phyloP scores from a whole-genome alignment of 768 basidiomycete species.

The Boletellus ananas region DNA sequence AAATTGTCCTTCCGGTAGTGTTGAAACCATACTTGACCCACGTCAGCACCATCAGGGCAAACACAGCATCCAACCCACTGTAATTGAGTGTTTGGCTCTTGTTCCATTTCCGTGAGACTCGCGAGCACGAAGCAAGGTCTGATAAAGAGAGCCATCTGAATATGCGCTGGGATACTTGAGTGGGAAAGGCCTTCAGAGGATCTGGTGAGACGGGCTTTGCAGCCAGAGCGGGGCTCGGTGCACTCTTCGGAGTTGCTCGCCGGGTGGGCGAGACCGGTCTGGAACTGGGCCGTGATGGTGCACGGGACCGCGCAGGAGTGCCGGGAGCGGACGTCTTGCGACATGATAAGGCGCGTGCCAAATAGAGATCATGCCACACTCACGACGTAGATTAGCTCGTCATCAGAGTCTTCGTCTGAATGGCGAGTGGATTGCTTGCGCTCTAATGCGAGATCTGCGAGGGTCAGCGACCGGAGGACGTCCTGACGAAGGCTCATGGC shows the following conservation, averaged over 20 bases:
- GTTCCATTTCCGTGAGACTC: slow-evolving; percentile 84
- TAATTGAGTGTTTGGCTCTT: slow-evolving; percentile 91
- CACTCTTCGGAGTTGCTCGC: slow-evolving; percentile 15
- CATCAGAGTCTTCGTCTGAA: slow-evolving; percentile 51
- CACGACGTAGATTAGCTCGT: slow-evolving; percentile 72
- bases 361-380: slow-evolving; percentile 25
- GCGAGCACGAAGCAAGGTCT: slow-evolving; percentile 72
- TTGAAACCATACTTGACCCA: slow-evolving; percentile 82
- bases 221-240: slow-evolving; percentile 27
- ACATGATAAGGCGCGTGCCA: slow-evolving; percentile 8
- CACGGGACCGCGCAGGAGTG: slow-evolving; percentile 62
- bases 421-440: slow-evolving; percentile 20
- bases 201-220: slow-evolving; percentile 37
- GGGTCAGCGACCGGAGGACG: slow-evolving; percentile 55
- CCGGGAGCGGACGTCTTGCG: slow-evolving; percentile 62
- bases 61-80: slow-evolving; percentile 41
- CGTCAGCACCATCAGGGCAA: slow-evolving; percentile 2
- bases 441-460: slow-evolving; percentile 31
- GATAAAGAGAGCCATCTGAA: slow-evolving; percentile 58
- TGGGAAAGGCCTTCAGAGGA: slow-evolving; percentile 69
- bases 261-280: slow-evolving; percentile 39
- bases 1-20: slow-evolving; percentile 86
- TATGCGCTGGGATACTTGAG: slow-evolving; percentile 76
- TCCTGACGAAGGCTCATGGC: slow-evolving; percentile 70
- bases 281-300: slow-evolving; percentile 46